Base-by-base conservation (phyloP, 192 early-diverging fungal genomes). In the Anaeromyces robustus region DNA sequence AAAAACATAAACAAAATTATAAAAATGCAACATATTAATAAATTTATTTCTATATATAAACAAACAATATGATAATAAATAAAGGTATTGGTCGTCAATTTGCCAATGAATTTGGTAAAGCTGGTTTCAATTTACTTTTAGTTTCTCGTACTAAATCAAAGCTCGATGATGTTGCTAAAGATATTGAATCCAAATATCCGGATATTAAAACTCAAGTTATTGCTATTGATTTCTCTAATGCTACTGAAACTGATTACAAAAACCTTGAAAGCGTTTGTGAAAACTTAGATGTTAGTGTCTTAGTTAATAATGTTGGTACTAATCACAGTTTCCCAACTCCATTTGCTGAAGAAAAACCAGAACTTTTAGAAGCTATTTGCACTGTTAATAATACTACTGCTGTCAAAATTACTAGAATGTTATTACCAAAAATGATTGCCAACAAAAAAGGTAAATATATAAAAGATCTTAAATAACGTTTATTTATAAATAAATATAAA, bases 301-400 rank as follows among this genome's bases (percentile, higher is more conserved):
- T 93, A 86, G 90, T 97, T 77, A 99, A 99, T 89, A 99, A 99
- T 85, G 97, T 97, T 34, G 97, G 92, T 59, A 90, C 93, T 31
- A 95, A 93, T 86, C 96, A 98, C 83, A 94, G 94, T 59, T 90
- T 96, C 84, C 96, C 97, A 78, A 94, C 92, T 77, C 88, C 93
- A 22, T 95, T 96, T 85, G 88, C 90, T 85, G 92, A 97, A 77
- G 93, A 96, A 83, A 80, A 81, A 30, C 86, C 90, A 79, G 84
- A 88, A 78, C 82, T 90, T 7, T 86, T 94, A 34, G 83, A 94
- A 29, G 84, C 86, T 41, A 94, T 99, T 86, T 88, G 97, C 52
- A 88, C 94, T 83, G 91, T 97, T 79, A 96, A 98, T 85, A 88
- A 96, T 86, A 89, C 92, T 29, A 92, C 92, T 68, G 90, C 94